A percentile compares a stretch with the other conserved stretches of the same genome.
Evolutionary conservation across 805 yeast species (phyloP).

Genomic region (Metschnikowia shivogae): DNA sequence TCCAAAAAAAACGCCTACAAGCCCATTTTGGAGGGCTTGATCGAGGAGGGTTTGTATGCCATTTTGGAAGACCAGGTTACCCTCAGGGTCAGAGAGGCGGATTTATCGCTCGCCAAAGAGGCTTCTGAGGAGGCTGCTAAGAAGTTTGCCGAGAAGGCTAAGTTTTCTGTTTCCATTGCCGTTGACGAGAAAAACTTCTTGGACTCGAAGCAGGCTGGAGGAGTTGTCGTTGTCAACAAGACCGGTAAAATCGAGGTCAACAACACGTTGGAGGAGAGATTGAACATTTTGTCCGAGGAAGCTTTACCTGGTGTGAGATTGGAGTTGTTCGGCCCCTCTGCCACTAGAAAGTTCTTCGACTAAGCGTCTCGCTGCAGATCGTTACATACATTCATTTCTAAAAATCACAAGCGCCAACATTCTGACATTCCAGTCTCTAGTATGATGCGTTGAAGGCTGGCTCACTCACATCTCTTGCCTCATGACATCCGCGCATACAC

Average conservation of each 20-base stretch:
- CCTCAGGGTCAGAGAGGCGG: constrained; percentile 65
- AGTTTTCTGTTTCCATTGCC: constrained; percentile 49
- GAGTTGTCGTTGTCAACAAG: constrained; percentile 67
- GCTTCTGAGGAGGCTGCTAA: constrained; percentile 60
- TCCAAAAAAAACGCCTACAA: constrained; percentile 57
- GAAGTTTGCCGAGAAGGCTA: constrained; percentile 60
- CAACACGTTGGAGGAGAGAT: constrained; percentile 93
- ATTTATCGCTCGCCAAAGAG: constrained; percentile 55
- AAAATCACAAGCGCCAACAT: background rate
- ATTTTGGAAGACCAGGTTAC: constrained; percentile 67
- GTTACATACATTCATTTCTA: constrained; percentile 5
- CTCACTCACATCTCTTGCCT: too few species aligned
- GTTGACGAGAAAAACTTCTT: constrained; percentile 57
- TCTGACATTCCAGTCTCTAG: background rate
- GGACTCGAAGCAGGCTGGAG: constrained; percentile 72
- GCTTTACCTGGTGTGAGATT: constrained; percentile 90
- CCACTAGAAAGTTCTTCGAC: constrained; percentile 87
- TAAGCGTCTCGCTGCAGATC: constrained; percentile 26
- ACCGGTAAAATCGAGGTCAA: constrained; percentile 82
- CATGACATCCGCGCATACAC: too few species aligned
- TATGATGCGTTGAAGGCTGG: too few species aligned
- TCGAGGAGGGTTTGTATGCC: constrained; percentile 69
- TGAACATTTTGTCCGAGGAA: constrained; percentile 72
- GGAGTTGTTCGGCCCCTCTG: constrained; percentile 82
- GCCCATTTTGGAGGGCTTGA: constrained; percentile 67